Evolutionary conservation across 2,329 filamentous ascomycete genomes (phyloP), one percentile per base, ranked within the genome.

Genomic region (Colletotrichum plurivorum): DNA sequence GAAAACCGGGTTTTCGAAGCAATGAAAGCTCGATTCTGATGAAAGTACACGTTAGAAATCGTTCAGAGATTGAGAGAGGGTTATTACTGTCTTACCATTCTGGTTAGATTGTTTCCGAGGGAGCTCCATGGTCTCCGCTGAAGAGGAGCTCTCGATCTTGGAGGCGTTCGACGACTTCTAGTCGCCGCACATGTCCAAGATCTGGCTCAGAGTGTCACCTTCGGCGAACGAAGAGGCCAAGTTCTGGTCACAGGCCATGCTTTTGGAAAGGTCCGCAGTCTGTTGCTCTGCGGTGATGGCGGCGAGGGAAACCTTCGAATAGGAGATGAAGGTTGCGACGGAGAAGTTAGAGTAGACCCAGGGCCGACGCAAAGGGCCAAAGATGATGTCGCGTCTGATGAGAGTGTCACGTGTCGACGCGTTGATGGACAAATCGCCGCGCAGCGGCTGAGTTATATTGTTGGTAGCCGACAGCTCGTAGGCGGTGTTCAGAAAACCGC

Each of bases 181-280:
- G 15, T 60, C 62, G 36, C 45, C 56, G 25, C 49, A 59, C 43
- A 59, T 31, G 56, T 59, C 56, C 36, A 59, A 12, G 18, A 59
- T 49, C 45, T 49, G 56, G 15, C 20, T 10, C 56, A 59, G 1
- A 20, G 20, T 43, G 36, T 43, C 36, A 9, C 16, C 53, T 13
- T 2, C 6, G 5, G 36, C 16, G 41, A 43, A 43, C 41, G 41
- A 16, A 43, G 41, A 16, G 9, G 27, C 27, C 27, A 31, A 8
- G 27, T 31, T 31, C 27, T 31, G 5, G 9, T 9, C 12, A 12
- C 16, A 5, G 16, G 12, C 12, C 41, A 43, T 43, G 41, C 12
- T 16, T 15, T 12, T 6, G 41, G 41, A 43, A 13, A 16, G 9
- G 12, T 13, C 16, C 13, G 41, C 13, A 43, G 41, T 43, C 12